These are phyloP conservation scores for Aureobasidium sp. DNA, from an alignment of 2,329 filamentous ascomycete species.

Conservation along the genomic window DNA sequence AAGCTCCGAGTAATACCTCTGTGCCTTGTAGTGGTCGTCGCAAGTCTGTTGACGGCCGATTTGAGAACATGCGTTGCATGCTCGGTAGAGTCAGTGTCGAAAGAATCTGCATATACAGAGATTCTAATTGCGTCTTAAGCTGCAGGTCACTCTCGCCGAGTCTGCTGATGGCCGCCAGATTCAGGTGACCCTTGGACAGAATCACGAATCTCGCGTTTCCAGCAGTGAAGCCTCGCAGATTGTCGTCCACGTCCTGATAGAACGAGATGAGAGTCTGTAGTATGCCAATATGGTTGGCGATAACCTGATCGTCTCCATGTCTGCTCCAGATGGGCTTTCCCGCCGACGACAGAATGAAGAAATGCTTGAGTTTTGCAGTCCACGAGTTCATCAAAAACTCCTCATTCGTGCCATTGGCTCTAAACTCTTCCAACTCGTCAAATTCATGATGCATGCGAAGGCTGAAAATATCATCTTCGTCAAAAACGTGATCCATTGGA, in stretches of 20 bases:
- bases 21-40: conserved; percentile 85
- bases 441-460: conserved; percentile 71
- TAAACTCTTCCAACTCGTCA: conserved; percentile 59
- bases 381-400: conserved; percentile 59
- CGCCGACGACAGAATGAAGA: conserved; percentile 89
- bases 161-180: conserved; percentile 87
- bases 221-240: conserved; percentile 77
- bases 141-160: conserved; percentile 89
- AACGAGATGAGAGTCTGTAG: conserved; percentile 98
- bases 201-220: conserved; percentile 81
- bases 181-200: conserved; percentile 74
- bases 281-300: conserved; percentile 90
- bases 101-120: conserved; percentile 95
- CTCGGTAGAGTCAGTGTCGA: conserved; percentile 88
- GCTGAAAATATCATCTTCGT: conserved; percentile 45
- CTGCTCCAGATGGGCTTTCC: conserved; percentile 97
- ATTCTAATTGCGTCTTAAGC: conserved; percentile 79
- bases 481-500: conserved; percentile 44
- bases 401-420: conserved; percentile 49
- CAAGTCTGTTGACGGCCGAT: conserved; percentile 89
- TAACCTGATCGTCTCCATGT: conserved; percentile 81
- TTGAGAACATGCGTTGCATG: conserved; percentile 77
- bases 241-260: conserved; percentile 74
- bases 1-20: conserved; percentile 79
- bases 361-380: conserved; percentile 94